Evolutionary conservation across 495 filamentous ascomycete species (phyloP).

Genomic region (Penicillium bialowiezense): DNA sequence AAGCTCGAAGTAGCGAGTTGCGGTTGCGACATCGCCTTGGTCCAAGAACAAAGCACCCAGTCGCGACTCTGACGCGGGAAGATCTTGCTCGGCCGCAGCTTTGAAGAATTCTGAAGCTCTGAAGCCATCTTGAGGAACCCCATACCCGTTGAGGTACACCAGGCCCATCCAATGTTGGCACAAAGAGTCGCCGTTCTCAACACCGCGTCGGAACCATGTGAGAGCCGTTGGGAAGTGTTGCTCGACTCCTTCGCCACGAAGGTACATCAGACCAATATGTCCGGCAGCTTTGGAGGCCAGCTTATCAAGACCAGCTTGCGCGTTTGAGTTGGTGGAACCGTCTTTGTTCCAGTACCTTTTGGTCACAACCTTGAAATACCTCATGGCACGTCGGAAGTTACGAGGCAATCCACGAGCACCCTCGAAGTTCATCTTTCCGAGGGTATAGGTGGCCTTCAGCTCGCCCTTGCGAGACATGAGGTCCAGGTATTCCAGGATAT

Average conservation of each 20-base stretch:
- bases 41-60: slow-evolving; percentile 87
- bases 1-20: slow-evolving; percentile 87
- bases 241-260: slow-evolving; percentile 85
- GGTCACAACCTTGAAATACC: slow-evolving; percentile 79
- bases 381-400: slow-evolving; percentile 70
- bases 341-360: slow-evolving; percentile 86
- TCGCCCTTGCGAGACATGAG: slow-evolving; percentile 92
- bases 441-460: slow-evolving; percentile 83
- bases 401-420: slow-evolving; percentile 72
- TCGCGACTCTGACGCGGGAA: slow-evolving; percentile 75
- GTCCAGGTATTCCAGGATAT: slow-evolving; percentile 92
- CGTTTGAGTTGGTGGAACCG: slow-evolving; percentile 54
- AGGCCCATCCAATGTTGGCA: slow-evolving; percentile 84
- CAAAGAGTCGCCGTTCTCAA: slow-evolving; percentile 74
- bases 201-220: slow-evolving; percentile 84
- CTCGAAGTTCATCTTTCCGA: slow-evolving; percentile 88
- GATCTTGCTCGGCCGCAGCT: slow-evolving; percentile 79
- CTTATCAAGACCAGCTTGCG: slow-evolving; percentile 65
- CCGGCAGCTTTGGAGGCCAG: slow-evolving; percentile 86
- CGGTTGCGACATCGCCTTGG: slow-evolving; percentile 74
- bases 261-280: slow-evolving; percentile 87
- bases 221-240: slow-evolving; percentile 73
- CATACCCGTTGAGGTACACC: slow-evolving; percentile 84
- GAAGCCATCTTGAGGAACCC: slow-evolving; percentile 67
- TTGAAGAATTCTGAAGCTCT: slow-evolving; percentile 80